Conservation (phyloP, 768 basidiomycete species). For the Pisolithus albus region DNA sequence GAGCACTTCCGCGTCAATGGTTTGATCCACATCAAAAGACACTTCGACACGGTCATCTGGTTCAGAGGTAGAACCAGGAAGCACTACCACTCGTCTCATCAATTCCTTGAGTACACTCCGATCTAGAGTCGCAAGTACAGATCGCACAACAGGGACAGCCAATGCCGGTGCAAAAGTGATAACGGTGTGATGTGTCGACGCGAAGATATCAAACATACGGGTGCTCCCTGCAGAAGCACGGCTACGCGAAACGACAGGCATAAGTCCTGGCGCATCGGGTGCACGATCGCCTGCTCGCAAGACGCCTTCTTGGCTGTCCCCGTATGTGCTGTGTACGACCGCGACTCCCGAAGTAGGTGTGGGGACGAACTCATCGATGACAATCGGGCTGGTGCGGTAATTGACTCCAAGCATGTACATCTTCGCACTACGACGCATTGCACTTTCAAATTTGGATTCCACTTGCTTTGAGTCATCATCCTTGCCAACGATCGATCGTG, state of each 20-base stretch:
- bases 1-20: too few relatives aligned
- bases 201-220: too few relatives aligned
- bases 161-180: too few relatives aligned
- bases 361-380: slow-evolving; percentile 13
- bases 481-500: background rate
- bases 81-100: background rate
- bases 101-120: too few relatives aligned
- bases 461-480: background rate
- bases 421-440: background rate
- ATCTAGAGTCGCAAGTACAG: too few relatives aligned
- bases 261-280: too few relatives aligned
- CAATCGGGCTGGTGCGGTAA: slow-evolving; percentile 20
- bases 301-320: background rate
- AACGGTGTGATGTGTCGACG: too few relatives aligned
- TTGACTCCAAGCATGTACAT: slow-evolving; percentile 21
- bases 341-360: background rate
- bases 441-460: background rate
- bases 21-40: background rate
- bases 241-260: too few relatives aligned
- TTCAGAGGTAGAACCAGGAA: background rate
- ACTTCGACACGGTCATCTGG: background rate
- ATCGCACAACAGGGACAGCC: too few relatives aligned
- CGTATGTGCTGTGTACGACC: background rate
- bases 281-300: too few relatives aligned
- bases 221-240: too few relatives aligned